Percentiles rank a stretch among this genome's conserved stretches.
Evolutionary conservation across 192 early-diverging fungal species (phyloP).

Genomic region (Gaertneriomyces sp.): DNA sequence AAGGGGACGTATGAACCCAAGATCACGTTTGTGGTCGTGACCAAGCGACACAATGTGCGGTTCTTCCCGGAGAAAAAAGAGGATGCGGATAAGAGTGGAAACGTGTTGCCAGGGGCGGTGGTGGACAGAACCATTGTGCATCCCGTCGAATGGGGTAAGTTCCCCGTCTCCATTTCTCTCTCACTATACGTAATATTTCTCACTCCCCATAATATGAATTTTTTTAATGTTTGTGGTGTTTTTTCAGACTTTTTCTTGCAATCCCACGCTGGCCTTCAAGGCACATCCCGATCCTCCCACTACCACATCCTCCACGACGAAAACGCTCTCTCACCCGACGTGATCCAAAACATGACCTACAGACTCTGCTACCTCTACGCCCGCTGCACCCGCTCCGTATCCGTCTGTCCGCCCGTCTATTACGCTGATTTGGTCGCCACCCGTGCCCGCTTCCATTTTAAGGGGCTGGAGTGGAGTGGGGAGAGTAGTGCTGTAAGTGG

Average conservation of each 20-base stretch:
- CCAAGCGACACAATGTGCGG: slow-evolving; percentile 56
- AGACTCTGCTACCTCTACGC: slow-evolving; percentile 81
- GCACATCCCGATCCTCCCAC: slow-evolving; percentile 80
- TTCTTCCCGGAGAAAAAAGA: slow-evolving; percentile 63
- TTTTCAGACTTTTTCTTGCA: slow-evolving; percentile 78
- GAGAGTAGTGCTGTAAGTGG: not conserved
- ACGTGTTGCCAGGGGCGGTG: slow-evolving; percentile 80
- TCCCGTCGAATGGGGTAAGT: slow-evolving; percentile 64
- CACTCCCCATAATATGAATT: not conserved
- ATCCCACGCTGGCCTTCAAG: slow-evolving; percentile 82
- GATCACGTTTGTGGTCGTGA: slow-evolving; percentile 52
- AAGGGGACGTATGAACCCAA: slow-evolving; percentile 25
- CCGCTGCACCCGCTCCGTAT: slow-evolving; percentile 75
- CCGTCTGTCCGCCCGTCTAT: slow-evolving; percentile 83
- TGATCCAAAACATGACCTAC: slow-evolving; percentile 79
- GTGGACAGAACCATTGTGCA: slow-evolving; percentile 69
- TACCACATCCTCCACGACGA: slow-evolving; percentile 89
- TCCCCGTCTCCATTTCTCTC: not conserved
- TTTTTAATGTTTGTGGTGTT: not conserved
- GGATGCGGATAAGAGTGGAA: slow-evolving; percentile 71
- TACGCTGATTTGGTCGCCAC: slow-evolving; percentile 83
- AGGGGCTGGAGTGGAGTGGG: slow-evolving; percentile 19
- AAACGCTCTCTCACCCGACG: slow-evolving; percentile 70
- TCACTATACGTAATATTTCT: too few species aligned
- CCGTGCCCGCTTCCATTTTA: slow-evolving; percentile 38